phyloP scores from a whole-genome alignment of 192 early-diverging fungal genomes.

The Umbelopsis ramanniana region DNA sequence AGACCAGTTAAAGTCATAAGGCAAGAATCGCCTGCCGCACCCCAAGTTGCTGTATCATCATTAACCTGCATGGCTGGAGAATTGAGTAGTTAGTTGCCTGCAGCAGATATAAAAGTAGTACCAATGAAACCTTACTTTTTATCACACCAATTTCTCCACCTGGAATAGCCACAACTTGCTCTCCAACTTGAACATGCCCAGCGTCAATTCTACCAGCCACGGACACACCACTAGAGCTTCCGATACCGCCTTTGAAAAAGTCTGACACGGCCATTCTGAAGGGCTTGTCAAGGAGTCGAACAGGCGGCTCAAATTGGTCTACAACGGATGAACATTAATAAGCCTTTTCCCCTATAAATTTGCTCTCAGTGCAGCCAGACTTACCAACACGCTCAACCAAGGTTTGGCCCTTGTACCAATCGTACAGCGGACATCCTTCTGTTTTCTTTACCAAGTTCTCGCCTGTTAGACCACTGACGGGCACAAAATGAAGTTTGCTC shows the following conservation, averaged over 20 bases:
- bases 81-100: not conserved
- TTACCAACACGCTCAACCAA: conserved; percentile 74
- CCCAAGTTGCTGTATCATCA: conserved; percentile 79
- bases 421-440: conserved; percentile 42
- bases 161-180: conserved; percentile 81
- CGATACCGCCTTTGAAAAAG: conserved; percentile 88
- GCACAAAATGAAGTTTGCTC: conserved; percentile 79
- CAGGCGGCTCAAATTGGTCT: conserved; percentile 79
- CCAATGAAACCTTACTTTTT: conserved; percentile 58
- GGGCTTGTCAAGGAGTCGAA: conserved; percentile 75
- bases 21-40: conserved; percentile 92
- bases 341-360: too few species aligned
- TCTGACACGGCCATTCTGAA: conserved; percentile 89
- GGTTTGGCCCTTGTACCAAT: conserved; percentile 85
- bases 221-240: conserved; percentile 73
- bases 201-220: conserved; percentile 87
- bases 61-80: conserved; percentile 72
- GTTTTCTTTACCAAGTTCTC: conserved; percentile 74
- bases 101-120: not conserved
- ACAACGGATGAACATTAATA: conserved; percentile 27
- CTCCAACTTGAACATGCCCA: conserved; percentile 89
- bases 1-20: conserved; percentile 72
- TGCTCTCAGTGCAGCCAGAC: too few species aligned
- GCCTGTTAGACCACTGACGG: conserved; percentile 90
- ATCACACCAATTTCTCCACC: conserved; percentile 75